Evolutionary conservation across 78 protist species (phyloP), one percentile per base, ranked within the genome.

Genomic region (Cavenderia fasciculata): DNA sequence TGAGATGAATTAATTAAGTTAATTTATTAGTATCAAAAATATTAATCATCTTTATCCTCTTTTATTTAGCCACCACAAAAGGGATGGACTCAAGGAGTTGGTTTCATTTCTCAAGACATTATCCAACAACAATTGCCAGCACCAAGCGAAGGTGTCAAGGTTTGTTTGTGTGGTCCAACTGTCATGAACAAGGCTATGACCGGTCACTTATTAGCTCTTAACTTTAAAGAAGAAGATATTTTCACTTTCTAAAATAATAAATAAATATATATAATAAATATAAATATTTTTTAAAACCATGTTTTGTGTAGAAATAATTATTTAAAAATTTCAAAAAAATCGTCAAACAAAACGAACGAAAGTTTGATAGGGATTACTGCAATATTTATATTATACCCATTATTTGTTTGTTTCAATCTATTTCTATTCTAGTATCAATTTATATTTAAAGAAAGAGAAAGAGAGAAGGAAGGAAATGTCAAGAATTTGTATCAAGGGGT

Each of bases 111-210:
- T 18, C 62, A 66, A 40, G 93, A 86, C 31, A 56, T 86, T 29
- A 76, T 76, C 47, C 43, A 59, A 57, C 18, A 56, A 12, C 41
- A n/a, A 27, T 56, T 86, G 29, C 86, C 93, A 40, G n/a, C 72
- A 16, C 86, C 93, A 21, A 18, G 70, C 0, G 73, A 71, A 10
- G 75, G 46, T 23, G 65, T 51, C 52, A 59, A 52, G 75, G 71
- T 88, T n/a, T 65, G 87, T 16, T 66, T 94, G 74, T 94, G 96
- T 41, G 96, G 96, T 47, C 96, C 96, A 65, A 92, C 96, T 41
- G 72, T 73, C 36, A 94, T 94, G 96, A 94, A 89, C 75, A 85
- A 87, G 38, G 94, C 92, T 4, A 85, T 94, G 70, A 63, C 73
- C 12, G 95, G 94, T 31, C 91, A 79, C 51, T 78, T 89, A 31